Percentiles rank a stretch among this genome's conserved stretches.
These are phyloP conservation scores for Artemisia argyi DNA, from an alignment of 129 eudicot genomes.

Conservation along the genomic window DNA sequence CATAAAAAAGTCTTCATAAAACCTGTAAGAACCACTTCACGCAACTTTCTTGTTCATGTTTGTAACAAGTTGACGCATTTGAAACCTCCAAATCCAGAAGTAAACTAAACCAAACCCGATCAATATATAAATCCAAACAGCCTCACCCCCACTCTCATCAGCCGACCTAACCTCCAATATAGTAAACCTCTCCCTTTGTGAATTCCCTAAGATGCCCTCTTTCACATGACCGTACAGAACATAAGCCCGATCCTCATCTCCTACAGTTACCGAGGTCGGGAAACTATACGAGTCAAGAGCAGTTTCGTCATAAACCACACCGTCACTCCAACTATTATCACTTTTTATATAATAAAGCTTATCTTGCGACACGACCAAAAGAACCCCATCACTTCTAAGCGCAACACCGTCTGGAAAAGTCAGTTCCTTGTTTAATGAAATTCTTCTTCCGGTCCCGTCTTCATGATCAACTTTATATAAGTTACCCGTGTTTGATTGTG, in stretches of 20 bases:
- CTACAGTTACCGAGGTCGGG: conserved; percentile 67
- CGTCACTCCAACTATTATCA: conserved; percentile 72
- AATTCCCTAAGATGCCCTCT: conserved; percentile 66
- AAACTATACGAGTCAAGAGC: conserved; percentile 62
- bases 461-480: conserved; percentile 60
- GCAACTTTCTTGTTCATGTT: conserved; percentile 69
- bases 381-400: conserved; percentile 74
- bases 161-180: conserved; percentile 66
- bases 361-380: conserved; percentile 65
- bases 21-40: neutral
- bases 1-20: neutral
- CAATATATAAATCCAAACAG: conserved; percentile 68
- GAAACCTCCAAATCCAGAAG: conserved; percentile 79
- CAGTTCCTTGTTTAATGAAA: conserved; percentile 50
- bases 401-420: conserved; percentile 68
- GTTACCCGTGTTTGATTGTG: conserved; percentile 73
- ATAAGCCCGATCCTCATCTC: conserved; percentile 76
- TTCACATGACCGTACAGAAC: conserved; percentile 77
- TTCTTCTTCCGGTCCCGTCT: conserved; percentile 55
- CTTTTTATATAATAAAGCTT: conserved; percentile 66
- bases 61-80: conserved; percentile 66
- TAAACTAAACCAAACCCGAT: conserved; percentile 80
- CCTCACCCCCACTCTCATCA: conserved; percentile 53
- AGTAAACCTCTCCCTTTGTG: conserved; percentile 58
- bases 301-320: conserved; percentile 78